Base-by-base conservation (phyloP, 305 asterid genomes). In the Rubia tinctorum region DNA sequence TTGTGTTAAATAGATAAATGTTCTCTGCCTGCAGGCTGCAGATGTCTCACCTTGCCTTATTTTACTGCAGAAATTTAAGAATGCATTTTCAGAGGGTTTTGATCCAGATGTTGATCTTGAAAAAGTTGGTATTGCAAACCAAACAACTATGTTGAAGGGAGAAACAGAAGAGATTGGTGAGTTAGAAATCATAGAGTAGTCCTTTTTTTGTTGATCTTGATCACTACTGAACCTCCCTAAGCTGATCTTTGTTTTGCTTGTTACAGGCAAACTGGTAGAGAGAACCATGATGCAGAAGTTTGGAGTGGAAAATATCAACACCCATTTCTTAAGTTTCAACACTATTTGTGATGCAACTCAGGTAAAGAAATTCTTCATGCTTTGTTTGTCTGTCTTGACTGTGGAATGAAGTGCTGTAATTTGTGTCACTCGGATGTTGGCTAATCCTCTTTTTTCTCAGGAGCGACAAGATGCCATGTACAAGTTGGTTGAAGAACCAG, bases 401-500 rank as follows among this genome's bases (percentile, higher is more conserved):
- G 67, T 22, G 30, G 55, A 18, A 49, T 25, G 15, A 13, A 11
- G 55, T 17, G 8, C 15, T 49, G n/a, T 40, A 47, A 30, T 56
- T 2, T 12, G 13, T 25, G 34, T 65, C 71, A 30, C 73, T 55
- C 2, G 61, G 42, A 7, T 55, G 43, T 63, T 43, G 8, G 45
- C 78, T 59, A 61, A 67, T 71, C 23, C 53, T 75, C 64, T 67
- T 61, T 80, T 51, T n/a, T 81, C 63, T 65, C 74, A 95, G 99
- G 98, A 92, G 82, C 86, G 99, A 7, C 99, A 95, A 89, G 99
- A 95, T 88, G 99, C 98, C 53, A 95, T 95, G 99, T 95, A 90
- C 77, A 91, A 95, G 83, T 85, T 95, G 83, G 97, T 95, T 10
- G 96, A 92, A 5, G 77, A 92, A 70, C 68, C 88, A 71, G 12